Base-by-base conservation (phyloP, 2,329 filamentous ascomycete species). In the Penicillium occitanis region DNA sequence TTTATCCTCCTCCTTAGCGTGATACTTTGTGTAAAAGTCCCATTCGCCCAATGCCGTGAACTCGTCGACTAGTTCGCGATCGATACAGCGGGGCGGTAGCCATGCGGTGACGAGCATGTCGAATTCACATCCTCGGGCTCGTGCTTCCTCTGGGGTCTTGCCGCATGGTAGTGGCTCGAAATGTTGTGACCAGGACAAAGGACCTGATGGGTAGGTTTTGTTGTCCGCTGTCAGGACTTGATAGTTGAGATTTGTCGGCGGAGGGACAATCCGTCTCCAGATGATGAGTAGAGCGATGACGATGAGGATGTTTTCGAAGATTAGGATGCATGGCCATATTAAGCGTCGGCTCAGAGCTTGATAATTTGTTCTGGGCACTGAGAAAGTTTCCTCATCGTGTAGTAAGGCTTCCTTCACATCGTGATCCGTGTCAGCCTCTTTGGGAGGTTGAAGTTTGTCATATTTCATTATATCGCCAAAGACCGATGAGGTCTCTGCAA, bases 51-150 rank as follows among this genome's bases (percentile, higher is more conserved):
- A 22, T n/a, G 50, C 30, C 17, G 67, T 67, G 55, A 74, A 73
- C 5, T 68, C 61, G 4, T 66, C 61, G 51, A 70, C 65, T 1
- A 74, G 60, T 17, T 70, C 68, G 5, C 13, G 60, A 64, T 74
- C 72, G 63, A 68, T 74, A 68, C 73, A 75, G 10, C 66, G 67
- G 33, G 67, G 60, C 3, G 71, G 68, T 3, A 71, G 68, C 72
- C 73, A 75, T 7, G 70, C 67, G 63, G 72, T 74, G 28, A 64
- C 66, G 28, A 73, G 72, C 5, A 71, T 64, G 66, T 75, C 72
- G 61, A 75, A 74, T 22, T 67, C 57, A 66, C 72, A 75, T 19
- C 70, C 69, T 4, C 51, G 60, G 30, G 66, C 61, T 5, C 37
- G 50, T 10, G 73, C 73, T 66, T 72, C 68, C 4, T 61, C 55